Evolutionary conservation across 2,329 filamentous ascomycete genomes (phyloP).

Genomic region (Neonectria hederae): DNA sequence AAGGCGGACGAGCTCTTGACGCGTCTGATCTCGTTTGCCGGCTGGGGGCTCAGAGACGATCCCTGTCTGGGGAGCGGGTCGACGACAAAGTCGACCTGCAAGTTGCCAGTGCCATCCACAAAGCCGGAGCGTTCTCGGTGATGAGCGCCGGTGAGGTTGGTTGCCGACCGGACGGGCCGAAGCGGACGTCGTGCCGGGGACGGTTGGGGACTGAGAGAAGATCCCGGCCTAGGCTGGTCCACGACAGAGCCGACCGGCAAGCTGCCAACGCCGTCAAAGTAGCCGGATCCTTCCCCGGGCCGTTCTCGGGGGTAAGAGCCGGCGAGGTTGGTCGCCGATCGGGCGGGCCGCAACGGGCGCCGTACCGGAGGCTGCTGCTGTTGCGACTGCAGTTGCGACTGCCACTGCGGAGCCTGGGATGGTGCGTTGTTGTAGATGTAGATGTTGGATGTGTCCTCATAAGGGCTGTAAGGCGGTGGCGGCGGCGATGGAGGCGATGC

Average conservation of each 20-base stretch:
- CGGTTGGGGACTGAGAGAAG: neutral
- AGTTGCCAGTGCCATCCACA: constrained; percentile 26
- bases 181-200: constrained; percentile 29
- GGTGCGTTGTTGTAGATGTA: constrained; percentile 2
- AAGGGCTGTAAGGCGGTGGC: constrained; percentile 32
- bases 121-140: constrained; percentile 35
- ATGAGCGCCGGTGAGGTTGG: constrained; percentile 38
- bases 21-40: constrained; percentile 40
- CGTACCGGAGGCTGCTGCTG: neutral
- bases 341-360: neutral
- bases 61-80: constrained; percentile 33
- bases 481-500: constrained; percentile 21
- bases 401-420: constrained; percentile 31
- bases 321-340: neutral
- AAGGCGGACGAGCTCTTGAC: constrained; percentile 48
- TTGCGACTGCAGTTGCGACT: neutral
- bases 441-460: neutral
- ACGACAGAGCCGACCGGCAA: neutral
- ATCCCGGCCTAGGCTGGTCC: neutral
- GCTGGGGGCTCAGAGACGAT: constrained; percentile 22
- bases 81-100: constrained; percentile 39
- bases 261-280: neutral
- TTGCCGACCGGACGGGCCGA: constrained; percentile 39
- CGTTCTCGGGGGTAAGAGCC: neutral
- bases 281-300: neutral